Evolutionary conservation across 148 eudicot genomes (phyloP).

Genomic region (Cornus kousa): DNA sequence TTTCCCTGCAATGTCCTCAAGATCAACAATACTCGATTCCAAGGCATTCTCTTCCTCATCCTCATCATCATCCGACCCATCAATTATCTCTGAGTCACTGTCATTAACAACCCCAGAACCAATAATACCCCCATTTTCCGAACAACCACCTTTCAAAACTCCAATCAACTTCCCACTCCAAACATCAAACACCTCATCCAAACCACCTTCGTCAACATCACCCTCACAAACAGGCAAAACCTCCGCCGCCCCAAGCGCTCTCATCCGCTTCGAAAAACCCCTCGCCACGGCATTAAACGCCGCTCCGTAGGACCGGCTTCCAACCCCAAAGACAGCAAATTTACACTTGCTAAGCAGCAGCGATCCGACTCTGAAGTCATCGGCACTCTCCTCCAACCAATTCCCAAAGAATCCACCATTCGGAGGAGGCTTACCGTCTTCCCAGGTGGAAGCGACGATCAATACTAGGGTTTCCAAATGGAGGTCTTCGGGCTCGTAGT

Average conservation of each 20-base stretch:
- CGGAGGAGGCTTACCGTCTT: slow-evolving; percentile 66
- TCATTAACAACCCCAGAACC: slow-evolving; percentile 23
- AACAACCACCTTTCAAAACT: slow-evolving; percentile 44
- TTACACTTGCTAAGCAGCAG: slow-evolving; percentile 49
- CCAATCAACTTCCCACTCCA: slow-evolving; percentile 64
- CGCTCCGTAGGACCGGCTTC: slow-evolving; percentile 70
- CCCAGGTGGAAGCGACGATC: slow-evolving; percentile 82
- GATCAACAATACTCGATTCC: slow-evolving; percentile 65
- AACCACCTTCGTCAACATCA: slow-evolving; percentile 70
- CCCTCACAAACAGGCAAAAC: slow-evolving; percentile 63
- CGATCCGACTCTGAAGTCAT: slow-evolving; percentile 83
- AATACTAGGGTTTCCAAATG: slow-evolving; percentile 57
- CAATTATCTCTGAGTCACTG: slow-evolving; percentile 34
- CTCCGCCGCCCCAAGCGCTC: slow-evolving; percentile 70
- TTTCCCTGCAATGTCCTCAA: slow-evolving; percentile 93
- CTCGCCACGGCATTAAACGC: slow-evolving; percentile 66
- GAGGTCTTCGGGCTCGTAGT: slow-evolving; percentile 88
- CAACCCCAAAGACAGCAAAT: slow-evolving; percentile 83
- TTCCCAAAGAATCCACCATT: slow-evolving; percentile 61
- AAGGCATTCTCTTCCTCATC: slow-evolving; percentile 34
- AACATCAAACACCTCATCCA: slow-evolving; percentile 63
- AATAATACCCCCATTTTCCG: slow-evolving; percentile 33
- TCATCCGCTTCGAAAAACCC: slow-evolving; percentile 45
- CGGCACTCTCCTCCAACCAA: slow-evolving; percentile 82
- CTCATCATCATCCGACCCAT: slow-evolving; percentile 52